A percentile compares a stretch with the other conserved stretches of the same genome.
Conservation (phyloP, 148 eudicot genomes). For the Diospyros kaki region DNA sequence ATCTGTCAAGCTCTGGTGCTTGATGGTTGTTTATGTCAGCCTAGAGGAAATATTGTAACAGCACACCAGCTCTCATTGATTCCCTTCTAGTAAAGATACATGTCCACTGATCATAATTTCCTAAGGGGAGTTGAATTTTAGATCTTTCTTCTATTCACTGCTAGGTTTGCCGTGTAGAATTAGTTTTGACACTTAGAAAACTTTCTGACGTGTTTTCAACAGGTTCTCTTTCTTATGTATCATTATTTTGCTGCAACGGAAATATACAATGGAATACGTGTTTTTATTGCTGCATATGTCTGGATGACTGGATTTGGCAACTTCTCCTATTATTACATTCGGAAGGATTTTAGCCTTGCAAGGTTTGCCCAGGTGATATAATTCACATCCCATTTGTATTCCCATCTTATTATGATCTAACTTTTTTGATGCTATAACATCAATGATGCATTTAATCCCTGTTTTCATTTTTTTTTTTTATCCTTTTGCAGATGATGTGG, state of each 20-base stretch:
- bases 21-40: too few species aligned
- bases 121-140: neutral
- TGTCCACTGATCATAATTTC: neutral
- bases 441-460: too few species aligned
- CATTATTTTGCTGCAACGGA: constrained; percentile 67
- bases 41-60: too few species aligned
- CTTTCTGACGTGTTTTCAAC: neutral
- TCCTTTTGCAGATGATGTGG: constrained; percentile 93
- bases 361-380: constrained; percentile 77
- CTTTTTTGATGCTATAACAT: neutral
- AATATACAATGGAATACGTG: constrained; percentile 92
- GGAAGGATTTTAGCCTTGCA: constrained; percentile 85
- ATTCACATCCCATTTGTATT: neutral
- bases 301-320: constrained; percentile 99
- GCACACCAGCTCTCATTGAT: neutral
- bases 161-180: neutral
- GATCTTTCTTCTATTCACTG: neutral
- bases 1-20: too few species aligned
- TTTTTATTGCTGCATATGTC: constrained; percentile 96
- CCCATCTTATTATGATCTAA: neutral
- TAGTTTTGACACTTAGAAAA: neutral
- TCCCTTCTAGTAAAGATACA: neutral
- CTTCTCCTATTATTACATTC: constrained; percentile 91
- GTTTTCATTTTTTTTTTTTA: neutral
- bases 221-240: neutral